These are phyloP conservation scores for Sonneratia alba DNA, from an alignment of 345 rosid species.

Conservation along the genomic window DNA sequence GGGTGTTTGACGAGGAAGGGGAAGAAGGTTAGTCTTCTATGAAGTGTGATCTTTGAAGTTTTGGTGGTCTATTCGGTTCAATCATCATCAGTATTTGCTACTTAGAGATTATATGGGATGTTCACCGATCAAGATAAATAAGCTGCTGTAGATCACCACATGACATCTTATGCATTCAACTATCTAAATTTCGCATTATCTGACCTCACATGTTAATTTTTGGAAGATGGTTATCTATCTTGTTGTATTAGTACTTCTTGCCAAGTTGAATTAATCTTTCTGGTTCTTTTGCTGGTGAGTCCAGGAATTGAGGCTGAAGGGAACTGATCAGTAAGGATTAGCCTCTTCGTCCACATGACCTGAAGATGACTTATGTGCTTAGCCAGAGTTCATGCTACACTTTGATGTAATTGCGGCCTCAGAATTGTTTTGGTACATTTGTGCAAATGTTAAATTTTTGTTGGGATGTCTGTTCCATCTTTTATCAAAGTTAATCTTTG, in stretches of 20 bases:
- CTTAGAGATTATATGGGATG: neutral
- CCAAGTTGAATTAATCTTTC: neutral
- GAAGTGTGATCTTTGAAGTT: neutral
- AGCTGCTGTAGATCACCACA: neutral
- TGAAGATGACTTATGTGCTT: neutral
- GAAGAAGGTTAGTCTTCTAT: constrained; percentile 37
- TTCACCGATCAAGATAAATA: neutral
- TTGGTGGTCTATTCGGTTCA: neutral
- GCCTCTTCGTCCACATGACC: neutral
- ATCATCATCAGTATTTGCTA: neutral
- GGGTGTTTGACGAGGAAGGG: constrained; percentile 19
- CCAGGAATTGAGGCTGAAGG: neutral
- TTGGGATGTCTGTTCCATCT: neutral
- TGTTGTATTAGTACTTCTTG: neutral
- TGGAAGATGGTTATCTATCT: neutral
- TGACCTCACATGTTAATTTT: neutral
- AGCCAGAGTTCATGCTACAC: neutral
- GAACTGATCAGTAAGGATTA: neutral
- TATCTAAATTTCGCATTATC: neutral
- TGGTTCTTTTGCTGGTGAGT: neutral
- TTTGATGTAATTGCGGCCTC: neutral
- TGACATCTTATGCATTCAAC: too few species aligned
- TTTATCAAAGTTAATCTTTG: neutral
- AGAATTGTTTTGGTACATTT: neutral
- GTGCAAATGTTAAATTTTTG: neutral